Conservation (phyloP, 768 basidiomycete species). For the Rubroboletus satanas region DNA sequence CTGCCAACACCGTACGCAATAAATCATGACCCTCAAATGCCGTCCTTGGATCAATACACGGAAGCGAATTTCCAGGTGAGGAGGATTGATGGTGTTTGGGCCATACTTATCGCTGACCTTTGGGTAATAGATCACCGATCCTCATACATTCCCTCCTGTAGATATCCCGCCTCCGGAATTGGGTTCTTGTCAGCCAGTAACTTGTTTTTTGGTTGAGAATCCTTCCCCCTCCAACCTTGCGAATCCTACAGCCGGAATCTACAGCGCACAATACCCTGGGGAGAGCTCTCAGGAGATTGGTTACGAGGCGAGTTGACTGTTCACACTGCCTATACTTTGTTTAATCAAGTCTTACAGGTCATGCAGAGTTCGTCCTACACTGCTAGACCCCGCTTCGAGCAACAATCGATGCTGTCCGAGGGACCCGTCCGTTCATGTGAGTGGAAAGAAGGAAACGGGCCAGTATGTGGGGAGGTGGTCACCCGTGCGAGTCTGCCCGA, state of each 20-base stretch:
- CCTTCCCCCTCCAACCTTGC: not conserved
- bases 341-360: not conserved
- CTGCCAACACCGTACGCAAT: not conserved
- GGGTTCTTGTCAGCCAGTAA: not conserved
- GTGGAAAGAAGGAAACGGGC: slow-evolving; percentile 6
- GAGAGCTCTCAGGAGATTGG: not conserved
- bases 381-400: not conserved
- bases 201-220: not conserved
- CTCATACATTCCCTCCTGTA: rapidly evolving
- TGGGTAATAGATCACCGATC: not conserved
- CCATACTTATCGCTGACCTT: not conserved
- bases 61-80: not conserved
- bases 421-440: not conserved
- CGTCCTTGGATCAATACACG: not conserved
- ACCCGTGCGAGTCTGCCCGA: not conserved
- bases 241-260: not conserved
- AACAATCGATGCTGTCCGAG: not conserved
- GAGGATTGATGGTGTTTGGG: not conserved
- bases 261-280: not conserved
- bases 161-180: not conserved
- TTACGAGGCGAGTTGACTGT: not conserved
- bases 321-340: not conserved
- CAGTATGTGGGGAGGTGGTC: not conserved
- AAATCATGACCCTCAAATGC: not conserved
- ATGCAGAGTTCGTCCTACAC: not conserved